Percentiles rank a stretch among this genome's conserved stretches.
phyloP scores from a whole-genome alignment of 164 flowering plant genomes.

The Tetracentron sinense region DNA sequence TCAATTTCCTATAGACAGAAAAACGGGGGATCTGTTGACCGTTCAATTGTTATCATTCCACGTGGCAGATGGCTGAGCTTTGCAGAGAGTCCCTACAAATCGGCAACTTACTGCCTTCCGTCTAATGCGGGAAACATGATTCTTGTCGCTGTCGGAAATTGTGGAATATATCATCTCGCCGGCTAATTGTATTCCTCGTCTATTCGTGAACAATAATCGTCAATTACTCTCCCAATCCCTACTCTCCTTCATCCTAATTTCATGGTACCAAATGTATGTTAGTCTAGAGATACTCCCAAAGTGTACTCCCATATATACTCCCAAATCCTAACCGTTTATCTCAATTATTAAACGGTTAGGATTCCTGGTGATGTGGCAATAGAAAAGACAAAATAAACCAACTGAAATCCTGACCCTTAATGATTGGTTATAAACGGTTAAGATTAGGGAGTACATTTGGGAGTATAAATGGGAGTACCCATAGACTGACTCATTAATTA shows the following conservation, averaged over 20 bases:
- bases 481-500: too few species aligned
- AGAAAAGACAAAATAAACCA: too few species aligned
- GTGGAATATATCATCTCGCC: neutral
- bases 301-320: too few species aligned
- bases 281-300: too few species aligned
- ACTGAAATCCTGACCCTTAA: too few species aligned
- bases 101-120: neutral
- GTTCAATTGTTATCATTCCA: neutral
- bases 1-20: neutral
- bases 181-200: neutral
- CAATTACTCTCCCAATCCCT: neutral
- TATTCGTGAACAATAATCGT: neutral
- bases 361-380: too few species aligned
- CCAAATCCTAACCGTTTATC: too few species aligned
- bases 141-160: neutral
- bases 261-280: neutral
- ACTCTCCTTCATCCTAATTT: too few species aligned
- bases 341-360: too few species aligned
- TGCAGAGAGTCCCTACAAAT: constrained; percentile 2
- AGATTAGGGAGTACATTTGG: too few species aligned
- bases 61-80: neutral
- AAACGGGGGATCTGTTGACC: neutral
- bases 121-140: neutral
- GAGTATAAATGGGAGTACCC: too few species aligned
- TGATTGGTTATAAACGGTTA: too few species aligned